Evolutionary conservation across 2,329 filamentous ascomycete species (phyloP).

Genomic region (Sporothrix schenckii): DNA sequence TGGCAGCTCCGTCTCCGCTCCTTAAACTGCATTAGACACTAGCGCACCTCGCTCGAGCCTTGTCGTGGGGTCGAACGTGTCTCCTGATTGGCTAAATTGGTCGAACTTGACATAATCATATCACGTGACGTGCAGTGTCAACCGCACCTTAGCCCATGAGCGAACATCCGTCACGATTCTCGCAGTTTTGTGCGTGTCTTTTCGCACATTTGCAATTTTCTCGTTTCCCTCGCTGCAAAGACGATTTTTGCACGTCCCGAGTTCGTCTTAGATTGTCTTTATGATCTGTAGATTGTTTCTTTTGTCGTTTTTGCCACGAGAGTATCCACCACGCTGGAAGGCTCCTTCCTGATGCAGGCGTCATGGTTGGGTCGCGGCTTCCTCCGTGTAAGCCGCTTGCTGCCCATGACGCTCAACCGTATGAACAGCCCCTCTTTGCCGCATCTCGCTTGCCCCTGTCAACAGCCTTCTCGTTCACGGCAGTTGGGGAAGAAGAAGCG

Average conservation of each 20-base stretch:
- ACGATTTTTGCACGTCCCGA: background rate
- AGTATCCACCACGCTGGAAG: background rate
- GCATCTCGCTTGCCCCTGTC: constrained; percentile 7
- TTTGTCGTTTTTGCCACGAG: background rate
- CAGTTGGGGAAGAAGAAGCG: constrained; percentile 13
- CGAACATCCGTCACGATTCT: constrained; percentile 1
- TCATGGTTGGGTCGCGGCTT: constrained; percentile 16
- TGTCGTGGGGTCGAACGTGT: background rate
- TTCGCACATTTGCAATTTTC: background rate
- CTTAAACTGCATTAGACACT: background rate
- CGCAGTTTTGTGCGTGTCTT: background rate
- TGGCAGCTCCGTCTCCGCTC: constrained; percentile 31
- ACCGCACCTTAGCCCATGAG: background rate
- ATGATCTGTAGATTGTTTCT: background rate
- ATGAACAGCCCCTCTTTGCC: background rate
- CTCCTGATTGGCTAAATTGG: background rate
- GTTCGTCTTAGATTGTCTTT: constrained; percentile 1
- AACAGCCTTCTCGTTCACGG: background rate
- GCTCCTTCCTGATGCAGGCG: constrained; percentile 19
- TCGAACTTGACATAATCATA: background rate
- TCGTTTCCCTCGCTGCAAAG: background rate
- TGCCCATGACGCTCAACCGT: background rate
- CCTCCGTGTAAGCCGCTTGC: background rate
- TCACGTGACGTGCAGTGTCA: background rate
- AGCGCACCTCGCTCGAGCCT: constrained; percentile 8